Base-by-base conservation (phyloP, 345 rosid species). In the Physaria fendleri region DNA sequence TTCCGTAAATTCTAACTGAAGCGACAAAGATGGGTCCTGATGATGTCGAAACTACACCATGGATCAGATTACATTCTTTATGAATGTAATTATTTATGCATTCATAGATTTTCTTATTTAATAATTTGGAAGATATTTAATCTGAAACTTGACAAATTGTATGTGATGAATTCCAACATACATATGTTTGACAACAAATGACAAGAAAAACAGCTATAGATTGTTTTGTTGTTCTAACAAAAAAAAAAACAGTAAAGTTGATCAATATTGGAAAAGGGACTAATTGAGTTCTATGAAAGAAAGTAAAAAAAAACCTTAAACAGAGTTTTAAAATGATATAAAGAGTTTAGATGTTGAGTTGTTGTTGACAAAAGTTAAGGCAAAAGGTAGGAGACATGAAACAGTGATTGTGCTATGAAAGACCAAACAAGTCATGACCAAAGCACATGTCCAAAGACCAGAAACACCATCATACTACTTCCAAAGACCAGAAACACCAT, bases 351-450 rank as follows among this genome's bases (percentile, higher is more conserved):
- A 61, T 60, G 68, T 46, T 69, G 42, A 46, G 68, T 48, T 41
- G 53, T 17, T 63, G 74, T 70, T 47, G 20, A 33, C 52, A 70
- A 70, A 70, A 70, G 74, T 40, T 56, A 29, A 69, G 68, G 74
- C 74, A 61, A 68, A 68, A 61, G 41, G 59, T 56, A 54, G 69
- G 69, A 49, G 74, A 70, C 74, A 70, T 70, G 55, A 56, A 70
- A 63, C 64, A 62, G 65, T 63, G 54, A 70, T 56, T 69, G 59
- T 56, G 59, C 64, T 48, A 54, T 62, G 28, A 62, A 69, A 69
- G 52, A 62, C 68, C 58, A 54, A 62, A 69, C 64, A 62, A 69
- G 52, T 62, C 39, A 55, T 55, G 68, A 69, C 68, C 58, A 47
- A 48, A 69, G 35, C 65, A 63, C 74, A 70, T 70, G 69, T 61